Evolutionary conservation across 306 rosid species (phyloP).

Genomic region (Rubus parviflorus): DNA sequence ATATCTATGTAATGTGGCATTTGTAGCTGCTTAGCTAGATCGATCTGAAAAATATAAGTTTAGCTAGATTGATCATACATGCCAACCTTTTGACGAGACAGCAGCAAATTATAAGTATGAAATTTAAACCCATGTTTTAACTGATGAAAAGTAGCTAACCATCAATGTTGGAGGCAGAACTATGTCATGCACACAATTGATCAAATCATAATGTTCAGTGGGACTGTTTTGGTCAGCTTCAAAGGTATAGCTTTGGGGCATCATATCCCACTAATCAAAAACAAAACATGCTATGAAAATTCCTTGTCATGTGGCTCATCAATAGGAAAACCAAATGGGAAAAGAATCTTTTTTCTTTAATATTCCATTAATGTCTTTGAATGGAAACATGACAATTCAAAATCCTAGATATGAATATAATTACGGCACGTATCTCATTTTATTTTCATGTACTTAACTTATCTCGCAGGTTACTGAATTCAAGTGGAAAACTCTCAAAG

Average conservation of each 20-base stretch:
- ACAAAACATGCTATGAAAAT: background rate
- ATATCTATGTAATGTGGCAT: background rate
- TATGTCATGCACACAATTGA: background rate
- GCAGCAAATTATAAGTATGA: background rate
- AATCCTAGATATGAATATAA: background rate
- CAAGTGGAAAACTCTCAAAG: no score
- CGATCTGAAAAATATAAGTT: no score
- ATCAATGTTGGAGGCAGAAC: background rate
- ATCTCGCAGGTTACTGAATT: no score
- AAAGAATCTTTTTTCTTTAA: background rate
- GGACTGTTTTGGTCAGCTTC: conserved; percentile 1
- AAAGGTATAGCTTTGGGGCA: background rate
- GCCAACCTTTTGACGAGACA: background rate
- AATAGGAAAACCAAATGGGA: background rate
- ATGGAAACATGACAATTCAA: background rate
- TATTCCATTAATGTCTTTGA: background rate
- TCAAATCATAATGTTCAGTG: background rate
- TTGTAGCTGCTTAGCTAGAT: background rate
- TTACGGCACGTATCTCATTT: background rate
- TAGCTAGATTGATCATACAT: background rate
- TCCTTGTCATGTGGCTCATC: background rate
- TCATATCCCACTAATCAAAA: background rate
- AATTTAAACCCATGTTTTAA: background rate
- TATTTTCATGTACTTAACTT: background rate
- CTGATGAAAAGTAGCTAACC: background rate